These are phyloP conservation scores for Pseudocercospora eumusae DNA, from an alignment of 2,329 filamentous ascomycete species.

Conservation along the genomic window DNA sequence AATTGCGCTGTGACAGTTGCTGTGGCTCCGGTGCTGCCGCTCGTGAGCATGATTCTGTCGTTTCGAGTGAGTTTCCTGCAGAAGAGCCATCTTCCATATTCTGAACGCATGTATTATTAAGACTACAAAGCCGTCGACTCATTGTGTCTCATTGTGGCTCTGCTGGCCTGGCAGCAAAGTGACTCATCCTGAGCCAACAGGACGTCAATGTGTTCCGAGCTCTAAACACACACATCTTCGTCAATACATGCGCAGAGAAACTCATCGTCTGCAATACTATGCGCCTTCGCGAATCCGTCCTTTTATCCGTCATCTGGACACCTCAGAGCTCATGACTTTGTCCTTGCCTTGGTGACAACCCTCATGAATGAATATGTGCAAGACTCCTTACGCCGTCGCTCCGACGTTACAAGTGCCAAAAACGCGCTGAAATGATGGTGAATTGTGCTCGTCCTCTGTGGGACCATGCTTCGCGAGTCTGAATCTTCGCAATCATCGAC, in stretches of 20 bases:
- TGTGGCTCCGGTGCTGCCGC: background rate
- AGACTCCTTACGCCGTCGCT: background rate
- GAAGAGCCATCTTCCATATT: background rate
- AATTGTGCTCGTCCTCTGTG: background rate
- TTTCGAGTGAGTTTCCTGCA: background rate
- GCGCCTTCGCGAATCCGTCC: background rate
- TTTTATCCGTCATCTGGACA: background rate
- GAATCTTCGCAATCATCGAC: background rate
- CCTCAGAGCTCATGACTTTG: background rate
- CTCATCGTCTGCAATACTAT: background rate
- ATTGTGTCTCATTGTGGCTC: constrained; percentile 2
- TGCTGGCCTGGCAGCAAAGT: background rate
- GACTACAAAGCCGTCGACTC: background rate
- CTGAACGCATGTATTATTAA: background rate
- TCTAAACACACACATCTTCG: background rate
- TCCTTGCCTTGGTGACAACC: background rate
- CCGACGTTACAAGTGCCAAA: background rate
- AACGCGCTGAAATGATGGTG: background rate
- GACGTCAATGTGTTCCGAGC: background rate
- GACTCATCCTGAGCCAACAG: constrained; percentile 2
- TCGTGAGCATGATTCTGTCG: background rate
- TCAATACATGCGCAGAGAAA: no score
- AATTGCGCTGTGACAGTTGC: background rate
- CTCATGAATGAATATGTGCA: background rate
- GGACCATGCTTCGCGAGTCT: background rate